Evolutionary conservation across 345 rosid genomes (phyloP), one percentile per base, ranked within the genome.

Genomic region (Aquilaria sinensis): DNA sequence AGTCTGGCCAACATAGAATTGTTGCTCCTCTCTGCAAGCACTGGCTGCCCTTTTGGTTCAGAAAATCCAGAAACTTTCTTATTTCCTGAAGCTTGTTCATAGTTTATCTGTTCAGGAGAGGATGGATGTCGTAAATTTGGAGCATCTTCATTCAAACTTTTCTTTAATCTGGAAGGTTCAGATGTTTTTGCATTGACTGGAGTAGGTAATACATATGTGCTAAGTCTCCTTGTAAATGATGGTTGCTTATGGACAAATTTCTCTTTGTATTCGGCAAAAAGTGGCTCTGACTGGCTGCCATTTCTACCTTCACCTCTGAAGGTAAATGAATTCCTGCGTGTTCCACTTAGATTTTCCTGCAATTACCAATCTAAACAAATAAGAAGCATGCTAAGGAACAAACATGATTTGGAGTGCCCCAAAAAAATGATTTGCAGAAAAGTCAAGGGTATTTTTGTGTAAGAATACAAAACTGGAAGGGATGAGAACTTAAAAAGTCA

Each of bases 191-290:
- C 55, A 63, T 86, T 92, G 33, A 55, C 61, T 47, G 99, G 99
- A 50, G 90, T 91, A 51, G 99, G 99, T 64, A 95, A 73, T 65
- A 81, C 96, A 62, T 91, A 89, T 10, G 99, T 79, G 77, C 67
- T 83, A 67, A 86, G 81, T 73, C 84, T 91, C 68, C 85, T 74
- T 34, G 87, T 73, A 15, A 78, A 62, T 56, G 75, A 77, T 12
- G 84, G 83, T 56, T 75, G 84, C 77, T 72, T 78, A 69, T 77
- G 84, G 67, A 74, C 74, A 47, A 79, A 47, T 69, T 71, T 82
- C 60, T 85, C 94, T 62, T 69, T 84, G 37, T 78, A 78, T 53
- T 77, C 96, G 2, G 74, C 70, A 72, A 81, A 79, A 60, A 91
- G 83, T 10, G 99, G 99, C 31, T 91, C 97, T 31, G 99, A 95